phyloP scores from a whole-genome alignment of 345 rosid species.

The sweet orange (Citrus sinensis) region DVS_A1.0 CM039162.1:32014501-32015000 shows the following conservation, averaged over 20 bases:
- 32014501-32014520: conserved; percentile 58
- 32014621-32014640: background rate
- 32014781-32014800: background rate
- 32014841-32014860: background rate
- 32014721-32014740: background rate
- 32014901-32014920: background rate
- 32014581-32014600: conserved; percentile 86
- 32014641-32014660: background rate
- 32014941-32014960: background rate
- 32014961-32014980: background rate
- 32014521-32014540: conserved; percentile 75
- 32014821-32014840: background rate
- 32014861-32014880: background rate
- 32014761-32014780: conserved; percentile 3
- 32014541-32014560: conserved; percentile 60
- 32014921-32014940: background rate
- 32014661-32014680: background rate
- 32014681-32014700: conserved; percentile 12
- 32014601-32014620: conserved; percentile 27
- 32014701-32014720: conserved; percentile 20
- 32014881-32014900: background rate
- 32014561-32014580: conserved; percentile 96
- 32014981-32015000: background rate
- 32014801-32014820: background rate
- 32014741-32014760: conserved; percentile 1